Conservation (phyloP, 371 early-diverging fungal genomes). For the Mortierella sp. region DNA sequence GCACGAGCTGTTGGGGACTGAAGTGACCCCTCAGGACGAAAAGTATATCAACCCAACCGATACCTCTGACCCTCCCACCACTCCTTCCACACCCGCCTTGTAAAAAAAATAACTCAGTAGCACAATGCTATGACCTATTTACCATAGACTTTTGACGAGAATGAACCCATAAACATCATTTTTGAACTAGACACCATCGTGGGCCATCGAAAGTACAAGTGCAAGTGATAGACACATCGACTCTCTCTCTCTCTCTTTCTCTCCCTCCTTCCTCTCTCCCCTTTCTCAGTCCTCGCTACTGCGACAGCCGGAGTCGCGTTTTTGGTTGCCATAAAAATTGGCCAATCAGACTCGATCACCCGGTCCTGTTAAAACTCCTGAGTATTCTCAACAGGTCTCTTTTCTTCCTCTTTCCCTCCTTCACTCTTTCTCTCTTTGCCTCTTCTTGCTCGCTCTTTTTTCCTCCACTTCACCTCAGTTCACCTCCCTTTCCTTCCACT, state of each 20-base stretch:
- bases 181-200: too few species aligned
- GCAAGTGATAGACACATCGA: too few species aligned
- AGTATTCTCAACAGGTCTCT: background rate
- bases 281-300: background rate
- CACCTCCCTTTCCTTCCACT: background rate
- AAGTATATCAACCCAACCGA: constrained; percentile 26
- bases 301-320: background rate
- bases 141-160: background rate
- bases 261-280: too few species aligned
- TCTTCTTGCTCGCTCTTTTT: background rate
- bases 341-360: background rate
- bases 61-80: constrained; percentile 5
- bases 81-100: background rate
- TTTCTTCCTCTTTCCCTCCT: background rate
- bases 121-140: background rate
- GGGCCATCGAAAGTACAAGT: too few species aligned
- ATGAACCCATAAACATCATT: background rate
- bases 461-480: background rate
- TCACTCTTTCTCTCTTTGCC: background rate
- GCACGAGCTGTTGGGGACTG: constrained; percentile 53
- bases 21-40: constrained; percentile 49
- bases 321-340: background rate
- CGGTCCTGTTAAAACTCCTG: background rate
- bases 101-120: background rate
- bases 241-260: too few species aligned